Conservation (phyloP, 257 asterid genomes). For the Rehmannia glutinosa region DNA sequence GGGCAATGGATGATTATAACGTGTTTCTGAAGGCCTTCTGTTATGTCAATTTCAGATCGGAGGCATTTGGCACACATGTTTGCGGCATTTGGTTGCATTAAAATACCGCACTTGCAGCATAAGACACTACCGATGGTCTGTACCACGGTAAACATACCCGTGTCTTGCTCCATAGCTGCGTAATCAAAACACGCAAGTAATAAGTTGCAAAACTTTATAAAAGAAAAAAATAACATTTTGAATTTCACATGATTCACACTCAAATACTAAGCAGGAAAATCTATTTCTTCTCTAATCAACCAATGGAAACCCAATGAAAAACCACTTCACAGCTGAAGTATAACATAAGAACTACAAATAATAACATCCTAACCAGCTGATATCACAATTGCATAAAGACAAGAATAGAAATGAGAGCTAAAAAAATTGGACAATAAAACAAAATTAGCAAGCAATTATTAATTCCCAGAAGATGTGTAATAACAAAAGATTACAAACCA, state of each 20-base stretch:
- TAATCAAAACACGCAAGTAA: background rate
- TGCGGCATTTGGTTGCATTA: conserved; percentile 52
- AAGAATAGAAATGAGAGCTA: too few relatives aligned
- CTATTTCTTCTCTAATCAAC: background rate
- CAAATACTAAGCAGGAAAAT: background rate
- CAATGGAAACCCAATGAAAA: background rate
- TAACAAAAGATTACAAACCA: background rate
- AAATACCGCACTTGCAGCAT: conserved; percentile 51
- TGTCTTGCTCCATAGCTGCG: conserved; percentile 28
- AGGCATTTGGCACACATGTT: conserved; percentile 52
- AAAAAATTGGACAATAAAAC: too few relatives aligned
- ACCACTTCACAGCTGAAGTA: background rate
- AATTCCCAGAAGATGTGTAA: too few relatives aligned
- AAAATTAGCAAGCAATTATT: too few relatives aligned
- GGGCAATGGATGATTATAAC: conserved; percentile 38
- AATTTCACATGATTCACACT: too few relatives aligned
- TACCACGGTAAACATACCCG: conserved; percentile 37
- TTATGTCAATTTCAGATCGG: conserved; percentile 44
- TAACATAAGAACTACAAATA: background rate
- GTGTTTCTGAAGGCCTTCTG: conserved; percentile 43
- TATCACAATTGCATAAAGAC: too few relatives aligned
- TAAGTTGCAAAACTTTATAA: too few relatives aligned
- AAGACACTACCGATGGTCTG: conserved; percentile 42
- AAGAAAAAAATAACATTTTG: too few relatives aligned
- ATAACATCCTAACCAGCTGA: background rate